A percentile compares a stretch with the other conserved stretches of the same genome.
Evolutionary conservation across 805 yeast genomes (phyloP).

Genomic region (Diddensiella santjacobensis): DNA sequence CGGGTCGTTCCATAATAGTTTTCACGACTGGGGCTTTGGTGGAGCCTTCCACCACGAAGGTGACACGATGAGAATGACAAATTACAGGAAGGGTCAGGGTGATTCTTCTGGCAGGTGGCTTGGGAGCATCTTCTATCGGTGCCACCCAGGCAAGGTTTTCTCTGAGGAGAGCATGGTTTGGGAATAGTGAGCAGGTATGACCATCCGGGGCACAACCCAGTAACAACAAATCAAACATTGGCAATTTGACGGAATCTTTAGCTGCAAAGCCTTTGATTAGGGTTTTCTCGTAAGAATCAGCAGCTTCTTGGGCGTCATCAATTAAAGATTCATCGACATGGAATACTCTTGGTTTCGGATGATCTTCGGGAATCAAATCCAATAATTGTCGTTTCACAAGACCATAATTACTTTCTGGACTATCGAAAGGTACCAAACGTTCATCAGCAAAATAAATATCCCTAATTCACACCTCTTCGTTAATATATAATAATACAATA

Average conservation of each 20-base stretch:
- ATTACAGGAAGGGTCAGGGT: conserved; percentile 92
- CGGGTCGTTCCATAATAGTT: conserved; percentile 94
- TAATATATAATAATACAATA: neutral
- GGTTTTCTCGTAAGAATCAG: conserved; percentile 85
- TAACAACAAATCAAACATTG: conserved; percentile 85
- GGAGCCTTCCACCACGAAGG: conserved; percentile 94
- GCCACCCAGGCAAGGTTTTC: conserved; percentile 94
- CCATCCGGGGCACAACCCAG: conserved; percentile 99
- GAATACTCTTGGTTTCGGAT: conserved; percentile 62
- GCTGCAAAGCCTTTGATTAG: conserved; percentile 89
- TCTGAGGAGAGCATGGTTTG: conserved; percentile 81
- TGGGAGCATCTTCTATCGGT: conserved; percentile 88
- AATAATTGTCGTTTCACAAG: conserved; percentile 76
- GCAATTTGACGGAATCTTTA: conserved; percentile 92
- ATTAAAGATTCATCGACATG: conserved; percentile 78
- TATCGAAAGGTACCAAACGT: conserved; percentile 82
- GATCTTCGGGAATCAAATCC: conserved; percentile 55
- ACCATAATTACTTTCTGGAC: conserved; percentile 86
- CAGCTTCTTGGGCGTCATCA: conserved; percentile 69
- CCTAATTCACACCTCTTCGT: conserved; percentile 17
- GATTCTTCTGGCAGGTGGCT: conserved; percentile 80
- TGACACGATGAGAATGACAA: conserved; percentile 86
- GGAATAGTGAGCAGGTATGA: conserved; percentile 94
- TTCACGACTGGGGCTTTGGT: conserved; percentile 90
- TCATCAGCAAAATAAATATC: conserved; percentile 96